Percentiles rank a stretch among this genome's conserved stretches.
These are phyloP conservation scores for Populus pruinosa DNA, from an alignment of 345 rosid genomes.

Conservation along the genomic window DNA sequence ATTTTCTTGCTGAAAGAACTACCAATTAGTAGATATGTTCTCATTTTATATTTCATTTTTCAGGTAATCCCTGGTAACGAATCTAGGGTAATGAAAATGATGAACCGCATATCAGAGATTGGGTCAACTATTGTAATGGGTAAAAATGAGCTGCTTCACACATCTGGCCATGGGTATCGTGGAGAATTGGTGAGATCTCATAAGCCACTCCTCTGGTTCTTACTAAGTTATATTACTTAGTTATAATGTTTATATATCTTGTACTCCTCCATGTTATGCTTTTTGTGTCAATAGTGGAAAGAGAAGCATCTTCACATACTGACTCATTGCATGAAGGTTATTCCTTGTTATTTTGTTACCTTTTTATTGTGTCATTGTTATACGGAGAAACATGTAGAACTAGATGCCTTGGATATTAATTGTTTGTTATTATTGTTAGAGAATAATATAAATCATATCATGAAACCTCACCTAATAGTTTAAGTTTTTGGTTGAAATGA, in stretches of 20 bases:
- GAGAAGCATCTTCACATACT: not conserved
- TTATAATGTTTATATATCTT: not conserved
- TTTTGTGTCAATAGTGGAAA: not conserved
- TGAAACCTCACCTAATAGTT: too few species aligned
- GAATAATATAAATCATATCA: too few species aligned
- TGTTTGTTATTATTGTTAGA: not conserved
- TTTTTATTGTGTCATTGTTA: not conserved
- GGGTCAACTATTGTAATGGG: conserved; percentile 93
- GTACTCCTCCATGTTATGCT: not conserved
- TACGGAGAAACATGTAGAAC: not conserved
- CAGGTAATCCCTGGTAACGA: conserved; percentile 99
- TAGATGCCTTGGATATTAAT: not conserved
- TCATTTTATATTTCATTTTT: conserved; percentile 18
- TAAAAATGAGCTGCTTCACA: conserved; percentile 75
- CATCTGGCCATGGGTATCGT: conserved; percentile 97
- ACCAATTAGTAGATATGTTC: conserved; percentile 1
- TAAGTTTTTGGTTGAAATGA: too few species aligned
- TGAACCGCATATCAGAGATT: conserved; percentile 89
- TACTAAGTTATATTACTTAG: not conserved
- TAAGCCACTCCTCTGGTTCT: conserved; percentile 8
- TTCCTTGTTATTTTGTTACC: not conserved
- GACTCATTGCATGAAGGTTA: not conserved
- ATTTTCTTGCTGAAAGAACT: conserved; percentile 1
- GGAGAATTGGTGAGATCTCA: conserved; percentile 71
- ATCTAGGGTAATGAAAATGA: conserved; percentile 94